Conservation (phyloP, 2,329 filamentous ascomycete species). For the Penicillium sp. region DNA sequence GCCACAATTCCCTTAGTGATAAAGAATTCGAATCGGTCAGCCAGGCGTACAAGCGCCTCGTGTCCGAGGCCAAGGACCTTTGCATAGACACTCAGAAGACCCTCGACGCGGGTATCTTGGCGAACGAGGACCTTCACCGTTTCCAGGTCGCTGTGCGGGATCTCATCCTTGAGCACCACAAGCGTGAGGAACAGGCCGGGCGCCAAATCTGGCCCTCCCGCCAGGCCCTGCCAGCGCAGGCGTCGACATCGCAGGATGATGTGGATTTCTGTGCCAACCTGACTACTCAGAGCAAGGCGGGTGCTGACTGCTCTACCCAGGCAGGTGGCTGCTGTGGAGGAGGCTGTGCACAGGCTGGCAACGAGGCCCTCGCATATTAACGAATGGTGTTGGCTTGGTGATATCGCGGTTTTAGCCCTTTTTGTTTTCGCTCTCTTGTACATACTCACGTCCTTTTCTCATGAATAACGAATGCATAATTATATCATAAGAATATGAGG, state of each 20-base stretch:
- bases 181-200: constrained; percentile 46
- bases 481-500: too few relatives aligned
- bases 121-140: constrained; percentile 57
- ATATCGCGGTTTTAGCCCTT: too few relatives aligned
- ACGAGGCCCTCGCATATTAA: constrained; percentile 20
- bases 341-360: constrained; percentile 16
- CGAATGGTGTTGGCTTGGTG: too few relatives aligned
- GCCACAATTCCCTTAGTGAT: constrained; percentile 57
- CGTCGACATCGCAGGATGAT: constrained; percentile 29
- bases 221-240: constrained; percentile 30
- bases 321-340: constrained; percentile 24
- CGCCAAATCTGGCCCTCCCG: constrained; percentile 55
- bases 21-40: constrained; percentile 58
- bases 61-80: constrained; percentile 63
- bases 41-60: constrained; percentile 60
- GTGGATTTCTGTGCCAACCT: constrained; percentile 32
- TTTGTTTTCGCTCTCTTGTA: too few relatives aligned
- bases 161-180: constrained; percentile 47
- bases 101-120: constrained; percentile 57
- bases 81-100: constrained; percentile 59
- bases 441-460: too few relatives aligned
- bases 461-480: too few relatives aligned
- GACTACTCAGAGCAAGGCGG: constrained; percentile 10
- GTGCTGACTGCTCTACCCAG: constrained; percentile 13
- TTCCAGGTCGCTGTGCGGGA: constrained; percentile 55